phyloP scores from a whole-genome alignment of 2,329 filamentous ascomycete species.

The Beauveria australis region DNA sequence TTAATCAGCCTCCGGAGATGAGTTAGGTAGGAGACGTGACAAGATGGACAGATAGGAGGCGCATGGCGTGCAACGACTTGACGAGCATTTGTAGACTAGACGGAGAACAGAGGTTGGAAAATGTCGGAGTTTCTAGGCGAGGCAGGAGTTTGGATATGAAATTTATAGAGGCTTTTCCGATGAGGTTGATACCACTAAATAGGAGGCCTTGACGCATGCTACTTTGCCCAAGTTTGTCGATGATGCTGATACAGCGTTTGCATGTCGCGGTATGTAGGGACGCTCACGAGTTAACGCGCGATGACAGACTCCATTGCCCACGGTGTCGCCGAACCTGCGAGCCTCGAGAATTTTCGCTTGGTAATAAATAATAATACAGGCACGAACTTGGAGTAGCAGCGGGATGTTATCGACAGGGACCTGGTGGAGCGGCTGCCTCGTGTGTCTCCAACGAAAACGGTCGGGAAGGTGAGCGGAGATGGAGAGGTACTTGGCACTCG shows the following conservation, averaged over 20 bases:
- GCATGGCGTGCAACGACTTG: neutral
- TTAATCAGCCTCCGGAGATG: conserved; percentile 18
- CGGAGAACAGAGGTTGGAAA: no score
- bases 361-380: no score
- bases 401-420: no score
- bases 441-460: no score
- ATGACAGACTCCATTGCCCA: neutral
- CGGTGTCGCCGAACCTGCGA: neutral
- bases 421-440: no score
- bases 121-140: neutral
- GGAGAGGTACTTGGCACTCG: no score
- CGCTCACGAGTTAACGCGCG: no score
- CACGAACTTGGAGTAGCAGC: no score
- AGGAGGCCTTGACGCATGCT: no score
- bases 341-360: no score
- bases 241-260: neutral
- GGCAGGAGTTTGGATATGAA: neutral
- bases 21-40: neutral
- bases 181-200: neutral
- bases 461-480: no score
- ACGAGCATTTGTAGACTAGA: neutral
- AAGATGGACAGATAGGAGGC: neutral
- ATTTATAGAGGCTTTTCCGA: neutral
- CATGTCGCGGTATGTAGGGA: neutral
- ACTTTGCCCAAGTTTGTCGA: neutral